phyloP scores from a whole-genome alignment of 805 yeast genomes.

The Saccharomycopsis lassenensis region DNA sequence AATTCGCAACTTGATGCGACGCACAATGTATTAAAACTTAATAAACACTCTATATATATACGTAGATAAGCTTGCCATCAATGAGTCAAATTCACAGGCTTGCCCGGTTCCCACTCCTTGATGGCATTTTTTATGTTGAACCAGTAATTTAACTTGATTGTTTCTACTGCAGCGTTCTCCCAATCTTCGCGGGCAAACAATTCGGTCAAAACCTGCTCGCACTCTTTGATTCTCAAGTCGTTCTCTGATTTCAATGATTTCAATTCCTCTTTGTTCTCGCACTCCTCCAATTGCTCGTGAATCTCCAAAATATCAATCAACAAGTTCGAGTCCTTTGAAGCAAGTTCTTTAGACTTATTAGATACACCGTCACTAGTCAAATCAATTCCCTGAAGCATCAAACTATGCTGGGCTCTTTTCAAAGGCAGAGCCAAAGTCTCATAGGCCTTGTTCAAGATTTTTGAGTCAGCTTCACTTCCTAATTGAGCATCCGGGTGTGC shows the following conservation, averaged over 20 bases:
- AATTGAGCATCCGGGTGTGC: conserved; percentile 66
- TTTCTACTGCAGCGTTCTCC: conserved; percentile 50
- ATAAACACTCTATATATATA: neutral
- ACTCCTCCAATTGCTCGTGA: conserved; percentile 71
- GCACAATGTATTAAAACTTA: no score
- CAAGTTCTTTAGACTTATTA: conserved; percentile 27
- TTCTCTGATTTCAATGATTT: conserved; percentile 43
- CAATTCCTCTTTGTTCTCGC: conserved; percentile 48
- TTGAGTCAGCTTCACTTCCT: conserved; percentile 21
- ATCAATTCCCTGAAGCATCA: conserved; percentile 39
- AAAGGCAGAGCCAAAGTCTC: conserved; percentile 61
- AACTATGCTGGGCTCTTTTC: conserved; percentile 51
- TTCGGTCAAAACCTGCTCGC: conserved; percentile 34
- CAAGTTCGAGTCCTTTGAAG: conserved; percentile 41
- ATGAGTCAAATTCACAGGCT: conserved; percentile 55
- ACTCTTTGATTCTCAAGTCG: conserved; percentile 37
- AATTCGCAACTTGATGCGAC: no score
- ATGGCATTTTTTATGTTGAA: conserved; percentile 61
- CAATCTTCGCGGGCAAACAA: conserved; percentile 35
- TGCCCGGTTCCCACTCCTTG: conserved; percentile 69
- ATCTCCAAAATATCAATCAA: conserved; percentile 73
- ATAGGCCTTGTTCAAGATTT: conserved; percentile 69
- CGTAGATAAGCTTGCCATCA: conserved; percentile 24
- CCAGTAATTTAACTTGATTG: conserved; percentile 78
- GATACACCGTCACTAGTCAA: conserved; percentile 38